phyloP scores from a whole-genome alignment of 352 stramenopile genomes.

The Pythium scleroteichum region DNA sequence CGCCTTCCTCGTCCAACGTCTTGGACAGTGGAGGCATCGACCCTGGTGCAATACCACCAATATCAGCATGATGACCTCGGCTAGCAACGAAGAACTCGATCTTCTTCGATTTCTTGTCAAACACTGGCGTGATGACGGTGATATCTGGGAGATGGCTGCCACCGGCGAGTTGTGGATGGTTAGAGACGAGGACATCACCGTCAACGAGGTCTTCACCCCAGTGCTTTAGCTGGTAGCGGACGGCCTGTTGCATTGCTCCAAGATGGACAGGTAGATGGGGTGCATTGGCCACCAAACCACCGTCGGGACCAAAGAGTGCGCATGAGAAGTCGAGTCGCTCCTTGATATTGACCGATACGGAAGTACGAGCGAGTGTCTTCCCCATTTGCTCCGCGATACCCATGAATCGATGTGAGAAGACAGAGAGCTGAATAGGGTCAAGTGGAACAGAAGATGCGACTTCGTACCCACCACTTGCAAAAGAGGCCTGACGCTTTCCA shows the following conservation, averaged over 20 bases:
- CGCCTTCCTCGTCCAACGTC: conserved; percentile 96
- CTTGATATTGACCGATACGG: conserved; percentile 99
- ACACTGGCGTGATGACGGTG: conserved; percentile 99
- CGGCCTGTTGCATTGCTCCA: conserved; percentile 97
- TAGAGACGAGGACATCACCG: conserved; percentile 98
- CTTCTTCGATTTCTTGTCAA: conserved; percentile 85
- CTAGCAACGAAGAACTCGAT: conserved; percentile 99
- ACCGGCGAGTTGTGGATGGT: conserved; percentile 98
- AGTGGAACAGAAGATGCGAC: conserved; percentile 44
- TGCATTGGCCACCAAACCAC: conserved; percentile 99
- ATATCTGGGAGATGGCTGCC: conserved; percentile 98
- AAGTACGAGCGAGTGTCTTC: conserved; percentile 95
- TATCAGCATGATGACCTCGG: conserved; percentile 97
- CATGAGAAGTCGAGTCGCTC: conserved; percentile 99
- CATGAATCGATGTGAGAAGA: conserved; percentile 99
- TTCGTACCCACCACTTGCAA: conserved; percentile 37
- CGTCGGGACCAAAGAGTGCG: conserved; percentile 96
- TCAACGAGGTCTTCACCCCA: conserved; percentile 92
- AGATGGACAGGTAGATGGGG: conserved; percentile 99
- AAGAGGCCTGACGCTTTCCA: conserved; percentile 33
- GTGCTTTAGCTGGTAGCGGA: conserved; percentile 93
- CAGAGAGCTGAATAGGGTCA: conserved; percentile 96
- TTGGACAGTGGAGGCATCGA: conserved; percentile 96
- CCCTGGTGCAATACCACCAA: conserved; percentile 95
- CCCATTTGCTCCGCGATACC: conserved; percentile 99